phyloP scores from a whole-genome alignment of 257 asterid species.

The Ilex aquifolium region DNA sequence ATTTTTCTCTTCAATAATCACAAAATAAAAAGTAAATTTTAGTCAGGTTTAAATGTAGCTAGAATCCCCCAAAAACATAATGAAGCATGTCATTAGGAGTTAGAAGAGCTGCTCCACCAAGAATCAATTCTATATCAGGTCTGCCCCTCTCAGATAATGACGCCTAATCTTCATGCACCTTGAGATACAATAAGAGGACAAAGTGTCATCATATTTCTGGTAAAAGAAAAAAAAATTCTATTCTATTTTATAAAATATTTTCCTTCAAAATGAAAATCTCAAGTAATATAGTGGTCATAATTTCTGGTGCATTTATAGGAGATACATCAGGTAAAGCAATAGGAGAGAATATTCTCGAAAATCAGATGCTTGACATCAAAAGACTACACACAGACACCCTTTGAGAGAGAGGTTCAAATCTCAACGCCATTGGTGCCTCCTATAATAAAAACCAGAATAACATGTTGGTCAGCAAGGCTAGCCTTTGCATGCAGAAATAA shows the following conservation, averaged over 20 bases:
- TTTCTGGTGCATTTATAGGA: neutral
- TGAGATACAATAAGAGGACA: slow-evolving; percentile 13
- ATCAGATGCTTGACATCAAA: too few relatives aligned
- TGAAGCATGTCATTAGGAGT: slow-evolving; percentile 82
- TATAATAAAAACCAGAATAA: slow-evolving; percentile 69
- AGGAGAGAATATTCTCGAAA: too few relatives aligned
- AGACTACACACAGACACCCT: too few relatives aligned
- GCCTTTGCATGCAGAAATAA: slow-evolving; percentile 70
- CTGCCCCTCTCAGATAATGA: slow-evolving; percentile 73
- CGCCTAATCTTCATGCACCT: slow-evolving; percentile 86
- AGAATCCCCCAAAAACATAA: slow-evolving; percentile 64
- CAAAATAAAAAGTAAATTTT: too few relatives aligned
- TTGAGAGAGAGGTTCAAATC: slow-evolving; percentile 51
- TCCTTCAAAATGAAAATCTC: slow-evolving; percentile 1
- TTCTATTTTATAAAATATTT: neutral
- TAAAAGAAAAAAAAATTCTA: neutral
- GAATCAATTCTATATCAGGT: slow-evolving; percentile 68
- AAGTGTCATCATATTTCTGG: neutral
- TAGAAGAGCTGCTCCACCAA: slow-evolving; percentile 92
- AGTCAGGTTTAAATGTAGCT: slow-evolving; percentile 37
- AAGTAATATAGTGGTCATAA: neutral
- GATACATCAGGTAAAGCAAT: neutral
- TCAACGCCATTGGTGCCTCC: slow-evolving; percentile 91
- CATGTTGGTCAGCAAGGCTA: slow-evolving; percentile 75
- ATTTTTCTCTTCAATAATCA: too few relatives aligned